Evolutionary conservation across 768 basidiomycete genomes (phyloP).

Genomic region (Amanita exitialis): DNA sequence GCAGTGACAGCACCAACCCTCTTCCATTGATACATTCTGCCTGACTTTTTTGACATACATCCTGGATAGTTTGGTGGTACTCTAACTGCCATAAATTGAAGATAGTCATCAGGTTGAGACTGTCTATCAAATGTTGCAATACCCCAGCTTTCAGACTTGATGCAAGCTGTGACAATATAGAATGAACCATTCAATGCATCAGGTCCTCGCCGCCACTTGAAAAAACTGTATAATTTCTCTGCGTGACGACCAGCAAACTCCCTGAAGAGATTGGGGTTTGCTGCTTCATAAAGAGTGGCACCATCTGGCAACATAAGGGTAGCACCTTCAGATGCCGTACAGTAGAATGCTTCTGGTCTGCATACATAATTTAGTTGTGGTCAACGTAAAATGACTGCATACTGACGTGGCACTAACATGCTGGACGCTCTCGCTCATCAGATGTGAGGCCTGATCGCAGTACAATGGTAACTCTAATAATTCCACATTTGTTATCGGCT

Average conservation of each 20-base stretch:
- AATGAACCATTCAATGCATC: constrained; percentile 9
- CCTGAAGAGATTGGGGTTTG: not conserved
- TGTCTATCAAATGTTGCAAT: constrained; percentile 8
- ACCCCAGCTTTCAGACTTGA: constrained; percentile 12
- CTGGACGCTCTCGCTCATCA: not conserved
- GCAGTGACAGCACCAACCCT: not conserved
- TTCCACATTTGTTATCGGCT: not conserved
- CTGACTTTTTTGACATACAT: no score
- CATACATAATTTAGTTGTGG: not conserved
- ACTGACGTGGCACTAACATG: not conserved
- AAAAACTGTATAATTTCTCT: constrained; percentile 10
- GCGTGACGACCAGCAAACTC: constrained; percentile 10
- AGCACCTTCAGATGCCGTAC: constrained; percentile 8
- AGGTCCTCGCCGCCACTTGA: constrained; percentile 5
- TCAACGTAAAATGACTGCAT: not conserved
- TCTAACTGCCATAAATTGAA: not conserved
- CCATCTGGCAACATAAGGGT: constrained; percentile 11
- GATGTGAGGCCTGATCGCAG: not conserved
- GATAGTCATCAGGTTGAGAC: not conserved
- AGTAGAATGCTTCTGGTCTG: not conserved
- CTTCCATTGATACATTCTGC: not conserved
- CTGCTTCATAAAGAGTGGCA: constrained; percentile 5
- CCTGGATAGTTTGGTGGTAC: no score
- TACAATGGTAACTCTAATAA: not conserved
- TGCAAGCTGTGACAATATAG: constrained; percentile 14